Base-by-base conservation (phyloP, 2,329 filamentous ascomycete species). In the Paraconiothyrium sp. region DNA sequence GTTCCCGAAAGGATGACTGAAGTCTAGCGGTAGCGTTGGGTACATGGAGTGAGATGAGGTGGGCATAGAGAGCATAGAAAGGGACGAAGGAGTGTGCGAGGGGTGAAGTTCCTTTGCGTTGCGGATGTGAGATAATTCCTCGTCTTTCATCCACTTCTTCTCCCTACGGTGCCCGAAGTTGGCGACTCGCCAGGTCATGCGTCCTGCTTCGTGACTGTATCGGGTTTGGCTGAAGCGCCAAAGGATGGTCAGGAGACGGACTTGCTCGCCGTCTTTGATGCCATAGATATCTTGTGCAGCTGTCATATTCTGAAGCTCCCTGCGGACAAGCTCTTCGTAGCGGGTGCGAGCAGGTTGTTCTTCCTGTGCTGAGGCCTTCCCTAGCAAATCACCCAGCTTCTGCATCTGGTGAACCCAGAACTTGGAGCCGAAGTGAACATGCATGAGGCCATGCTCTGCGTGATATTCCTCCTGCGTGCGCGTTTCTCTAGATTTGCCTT, bases 201-300 rank as follows among this genome's bases (percentile, higher is more conserved):
- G 69, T 1, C 76, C 75, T 5, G 64, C 59, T 49, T 76, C 72
- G 4, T 72, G 64, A 32, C 62, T 65, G 27, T 57, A 67, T 14
- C 62, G 61, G 0, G 73, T 74, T 44, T 78, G 76, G 13, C 67
- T 66, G 64, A 80, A 79, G 1, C 76, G 72, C 77, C 78, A 80
- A 3, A 77, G 71, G n/a, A 81, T 72, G 0, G 76, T 76, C 20
- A 79, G 65, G 2, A 80, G 61, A 14, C 76, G 71, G 34, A 72
- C 66, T 8, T 64, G 57, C 24, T 70, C 63, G 11, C 71, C 66
- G 5, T 72, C 71, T 5, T 71, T 64, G 9, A 72, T 66, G 13
- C 79, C 77, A 37, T 77, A 78, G 32, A 83, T 71, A 52, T 83
- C 80, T 59, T 83, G 81, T 4, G 77, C 73, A 4, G 79, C 81